phyloP scores from a whole-genome alignment of 495 filamentous ascomycete genomes.

The Trichoderma parareesei region DNA sequence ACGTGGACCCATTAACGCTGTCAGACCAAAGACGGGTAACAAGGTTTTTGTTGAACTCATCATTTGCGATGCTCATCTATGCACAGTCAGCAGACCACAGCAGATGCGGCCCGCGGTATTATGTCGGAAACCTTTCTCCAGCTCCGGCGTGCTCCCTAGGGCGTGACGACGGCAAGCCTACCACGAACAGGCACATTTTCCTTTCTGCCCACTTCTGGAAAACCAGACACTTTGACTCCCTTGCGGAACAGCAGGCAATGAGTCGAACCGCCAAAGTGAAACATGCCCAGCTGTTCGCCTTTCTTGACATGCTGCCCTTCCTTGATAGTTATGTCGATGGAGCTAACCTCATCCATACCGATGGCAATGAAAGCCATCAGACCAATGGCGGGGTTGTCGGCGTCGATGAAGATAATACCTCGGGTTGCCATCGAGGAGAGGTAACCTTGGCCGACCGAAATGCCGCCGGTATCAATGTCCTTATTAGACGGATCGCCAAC shows the following conservation, averaged over 20 bases:
- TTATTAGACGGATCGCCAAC: slow-evolving; percentile 15
- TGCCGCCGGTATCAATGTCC: slow-evolving; percentile 28
- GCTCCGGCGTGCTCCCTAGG: neutral
- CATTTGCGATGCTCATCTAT: neutral
- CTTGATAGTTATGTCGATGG: slow-evolving; percentile 56
- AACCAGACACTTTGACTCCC: slow-evolving; percentile 32
- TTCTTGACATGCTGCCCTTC: slow-evolving; percentile 54
- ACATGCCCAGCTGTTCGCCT: slow-evolving; percentile 64
- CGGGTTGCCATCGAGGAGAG: slow-evolving; percentile 51
- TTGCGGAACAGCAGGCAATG: slow-evolving; percentile 53
- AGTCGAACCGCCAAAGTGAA: slow-evolving; percentile 63
- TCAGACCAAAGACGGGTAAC: too few species aligned
- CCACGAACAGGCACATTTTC: slow-evolving; percentile 53
- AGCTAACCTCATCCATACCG: slow-evolving; percentile 65
- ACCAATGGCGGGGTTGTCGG: slow-evolving; percentile 56
- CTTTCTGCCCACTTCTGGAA: slow-evolving; percentile 38
- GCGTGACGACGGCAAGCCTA: slow-evolving; percentile 36
- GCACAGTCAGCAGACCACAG: too few species aligned
- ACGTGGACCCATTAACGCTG: too few species aligned
- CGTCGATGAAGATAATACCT: slow-evolving; percentile 59
- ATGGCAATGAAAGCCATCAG: slow-evolving; percentile 58
- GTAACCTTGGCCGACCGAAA: slow-evolving; percentile 46
- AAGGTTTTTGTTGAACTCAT: too few species aligned
- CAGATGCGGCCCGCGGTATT: too few species aligned
- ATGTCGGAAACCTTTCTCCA: neutral